Conservation (phyloP, 257 asterid species). For the Haberlea rhodopensis region DNA sequence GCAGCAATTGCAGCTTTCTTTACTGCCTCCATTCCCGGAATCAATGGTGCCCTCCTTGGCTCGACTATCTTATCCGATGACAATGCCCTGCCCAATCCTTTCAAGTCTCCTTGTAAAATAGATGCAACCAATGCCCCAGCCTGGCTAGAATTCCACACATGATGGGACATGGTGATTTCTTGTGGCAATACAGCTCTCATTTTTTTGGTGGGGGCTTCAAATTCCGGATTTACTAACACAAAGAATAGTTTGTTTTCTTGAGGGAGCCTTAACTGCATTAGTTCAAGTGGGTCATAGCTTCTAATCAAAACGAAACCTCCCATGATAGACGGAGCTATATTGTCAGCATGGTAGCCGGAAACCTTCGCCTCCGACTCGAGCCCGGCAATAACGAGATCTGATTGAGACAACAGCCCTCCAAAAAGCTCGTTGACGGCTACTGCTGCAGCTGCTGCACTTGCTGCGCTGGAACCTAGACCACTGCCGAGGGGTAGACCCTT, state of each 20-base stretch:
- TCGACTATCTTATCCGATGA: conserved; percentile 83
- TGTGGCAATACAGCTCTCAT: conserved; percentile 77
- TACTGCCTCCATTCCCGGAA: conserved; percentile 88
- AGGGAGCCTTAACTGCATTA: conserved; percentile 63
- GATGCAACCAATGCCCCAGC: conserved; percentile 89
- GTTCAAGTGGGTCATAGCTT: conserved; percentile 75
- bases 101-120: conserved; percentile 60
- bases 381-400: conserved; percentile 70
- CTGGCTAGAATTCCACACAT: conserved; percentile 79
- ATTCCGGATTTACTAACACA: conserved; percentile 75
- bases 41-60: conserved; percentile 77
- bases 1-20: conserved; percentile 75
- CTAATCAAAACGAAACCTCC: conserved; percentile 78
- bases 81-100: conserved; percentile 66
- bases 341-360: conserved; percentile 92
- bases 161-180: conserved; percentile 71
- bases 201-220: conserved; percentile 86
- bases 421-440: conserved; percentile 79
- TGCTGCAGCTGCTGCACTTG: conserved; percentile 95
- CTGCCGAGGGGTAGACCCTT: conserved; percentile 89
- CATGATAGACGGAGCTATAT: conserved; percentile 70
- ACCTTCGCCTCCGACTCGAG: conserved; percentile 84
- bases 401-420: conserved; percentile 40
- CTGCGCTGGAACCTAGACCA: conserved; percentile 92
- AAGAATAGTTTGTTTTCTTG: conserved; percentile 45